Percentiles rank a stretch among this genome's conserved stretches.
Conservation (phyloP, 805 yeast species). For the Kodamaea kakaduensis region DNA sequence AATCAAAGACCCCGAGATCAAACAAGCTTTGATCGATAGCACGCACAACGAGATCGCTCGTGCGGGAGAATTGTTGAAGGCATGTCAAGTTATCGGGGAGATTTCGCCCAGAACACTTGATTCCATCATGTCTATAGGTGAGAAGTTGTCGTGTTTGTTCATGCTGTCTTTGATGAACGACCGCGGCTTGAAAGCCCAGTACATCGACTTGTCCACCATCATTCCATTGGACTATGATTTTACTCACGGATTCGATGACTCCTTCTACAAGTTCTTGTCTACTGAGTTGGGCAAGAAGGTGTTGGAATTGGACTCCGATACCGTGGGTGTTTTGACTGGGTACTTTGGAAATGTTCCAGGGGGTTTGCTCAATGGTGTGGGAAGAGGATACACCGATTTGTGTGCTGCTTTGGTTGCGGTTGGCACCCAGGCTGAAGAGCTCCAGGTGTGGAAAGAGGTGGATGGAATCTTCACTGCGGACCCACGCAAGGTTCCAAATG, state of each 20-base stretch:
- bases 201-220: conserved; percentile 72
- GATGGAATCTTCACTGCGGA: conserved; percentile 99
- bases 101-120: conserved; percentile 85
- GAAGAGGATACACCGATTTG: conserved; percentile 95
- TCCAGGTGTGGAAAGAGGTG: conserved; percentile 98
- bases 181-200: conserved; percentile 70
- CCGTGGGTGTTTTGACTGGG: conserved; percentile 91
- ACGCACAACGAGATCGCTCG: conserved; percentile 63
- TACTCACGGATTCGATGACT: conserved; percentile 59
- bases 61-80: conserved; percentile 69
- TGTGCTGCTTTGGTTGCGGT: conserved; percentile 97
- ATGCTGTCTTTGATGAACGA: conserved; percentile 85
- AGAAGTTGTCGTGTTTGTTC: conserved; percentile 83
- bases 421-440: conserved; percentile 85
- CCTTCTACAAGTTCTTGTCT: conserved; percentile 57
- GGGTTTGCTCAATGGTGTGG: conserved; percentile 87
- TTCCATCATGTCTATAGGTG: conserved; percentile 89
- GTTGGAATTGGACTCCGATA: conserved; percentile 31
- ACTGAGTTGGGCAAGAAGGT: conserved; percentile 50
- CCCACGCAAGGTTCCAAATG: conserved; percentile 90
- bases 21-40: conserved; percentile 50
- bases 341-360: conserved; percentile 96
- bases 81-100: conserved; percentile 90
- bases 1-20: conserved; percentile 46
- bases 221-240: conserved; percentile 60